These are phyloP conservation scores for Colletotrichum tropicale DNA, from an alignment of 2,329 filamentous ascomycete species.

Conservation along the genomic window DNA sequence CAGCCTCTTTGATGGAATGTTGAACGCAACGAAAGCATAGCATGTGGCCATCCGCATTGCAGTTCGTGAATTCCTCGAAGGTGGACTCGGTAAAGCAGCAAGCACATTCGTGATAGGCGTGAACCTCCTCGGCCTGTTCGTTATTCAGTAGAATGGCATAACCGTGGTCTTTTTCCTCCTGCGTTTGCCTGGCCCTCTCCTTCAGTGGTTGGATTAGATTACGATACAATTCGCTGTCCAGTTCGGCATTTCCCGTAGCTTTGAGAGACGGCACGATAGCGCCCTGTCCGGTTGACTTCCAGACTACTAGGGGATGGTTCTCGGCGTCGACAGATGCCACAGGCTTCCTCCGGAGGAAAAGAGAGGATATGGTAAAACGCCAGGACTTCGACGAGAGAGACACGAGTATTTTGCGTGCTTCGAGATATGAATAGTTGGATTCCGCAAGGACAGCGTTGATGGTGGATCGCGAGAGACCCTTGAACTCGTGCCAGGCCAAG, in stretches of 20 bases:
- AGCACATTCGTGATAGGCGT: slow-evolving; percentile 71
- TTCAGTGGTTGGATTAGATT: slow-evolving; percentile 61
- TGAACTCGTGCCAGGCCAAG: slow-evolving; percentile 78
- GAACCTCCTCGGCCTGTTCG: slow-evolving; percentile 61
- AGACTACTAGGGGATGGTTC: slow-evolving; percentile 66
- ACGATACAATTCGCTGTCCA: slow-evolving; percentile 66
- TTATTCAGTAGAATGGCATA: slow-evolving; percentile 60
- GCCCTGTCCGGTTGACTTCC: slow-evolving; percentile 59
- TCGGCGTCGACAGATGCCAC: slow-evolving; percentile 58
- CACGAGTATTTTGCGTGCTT: slow-evolving; percentile 72
- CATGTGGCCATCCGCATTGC: slow-evolving; percentile 71
- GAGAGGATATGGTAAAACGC: slow-evolving; percentile 73
- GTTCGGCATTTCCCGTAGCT: slow-evolving; percentile 67
- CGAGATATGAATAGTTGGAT: slow-evolving; percentile 78
- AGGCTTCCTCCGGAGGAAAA: slow-evolving; percentile 71
- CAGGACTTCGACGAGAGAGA: slow-evolving; percentile 75
- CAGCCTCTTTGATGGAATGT: slow-evolving; percentile 80
- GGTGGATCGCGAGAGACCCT: slow-evolving; percentile 72
- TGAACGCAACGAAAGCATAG: slow-evolving; percentile 85
- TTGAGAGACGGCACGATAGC: slow-evolving; percentile 66
- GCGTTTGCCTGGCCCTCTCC: slow-evolving; percentile 42
- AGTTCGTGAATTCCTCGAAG: slow-evolving; percentile 79
- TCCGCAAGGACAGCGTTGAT: slow-evolving; percentile 82
- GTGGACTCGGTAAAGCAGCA: slow-evolving; percentile 77
- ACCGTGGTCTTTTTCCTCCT: slow-evolving; percentile 55